Evolutionary conservation across 2,329 filamentous ascomycete genomes (phyloP).

Genomic region (Talaromyces albobiverticillius): DNA sequence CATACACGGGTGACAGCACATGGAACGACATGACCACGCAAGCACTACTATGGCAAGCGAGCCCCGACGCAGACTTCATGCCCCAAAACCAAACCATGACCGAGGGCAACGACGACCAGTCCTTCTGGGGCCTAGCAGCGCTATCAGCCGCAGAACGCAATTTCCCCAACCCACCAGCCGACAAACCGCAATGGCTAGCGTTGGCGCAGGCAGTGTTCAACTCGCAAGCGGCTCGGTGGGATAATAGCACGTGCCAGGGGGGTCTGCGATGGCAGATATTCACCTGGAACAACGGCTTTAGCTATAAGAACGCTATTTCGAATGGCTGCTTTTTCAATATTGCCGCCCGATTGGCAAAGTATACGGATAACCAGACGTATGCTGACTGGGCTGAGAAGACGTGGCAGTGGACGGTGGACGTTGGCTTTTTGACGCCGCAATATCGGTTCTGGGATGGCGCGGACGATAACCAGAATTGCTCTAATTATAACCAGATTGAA

Average conservation of each 20-base stretch:
- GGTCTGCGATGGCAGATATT: conserved; percentile 83
- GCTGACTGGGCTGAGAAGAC: conserved; percentile 59
- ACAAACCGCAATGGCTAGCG: conserved; percentile 41
- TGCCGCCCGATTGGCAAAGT: conserved; percentile 68
- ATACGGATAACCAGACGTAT: conserved; percentile 64
- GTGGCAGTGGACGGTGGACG: conserved; percentile 59
- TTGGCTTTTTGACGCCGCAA: conserved; percentile 10
- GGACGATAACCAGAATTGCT: conserved; percentile 59
- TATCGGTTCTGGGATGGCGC: conserved; percentile 18
- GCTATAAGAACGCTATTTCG: conserved; percentile 78
- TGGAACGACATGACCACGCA: conserved; percentile 38
- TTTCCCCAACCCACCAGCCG: conserved; percentile 30
- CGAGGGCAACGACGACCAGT: conserved; percentile 57
- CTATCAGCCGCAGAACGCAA: conserved; percentile 54
- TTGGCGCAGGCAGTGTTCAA: conserved; percentile 72
- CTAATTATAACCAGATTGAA: conserved; percentile 58
- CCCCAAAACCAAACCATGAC: conserved; percentile 40
- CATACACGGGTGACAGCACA: conserved; percentile 39
- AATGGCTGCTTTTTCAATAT: conserved; percentile 84
- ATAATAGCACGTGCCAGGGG: conserved; percentile 63
- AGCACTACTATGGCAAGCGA: conserved; percentile 37
- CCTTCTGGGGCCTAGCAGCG: conserved; percentile 57
- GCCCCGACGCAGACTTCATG: conserved; percentile 38
- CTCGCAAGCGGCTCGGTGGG: conserved; percentile 67
- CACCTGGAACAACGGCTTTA: conserved; percentile 69